Conservation (phyloP, 345 rosid species). For the Geranium rotundifolium region DNA sequence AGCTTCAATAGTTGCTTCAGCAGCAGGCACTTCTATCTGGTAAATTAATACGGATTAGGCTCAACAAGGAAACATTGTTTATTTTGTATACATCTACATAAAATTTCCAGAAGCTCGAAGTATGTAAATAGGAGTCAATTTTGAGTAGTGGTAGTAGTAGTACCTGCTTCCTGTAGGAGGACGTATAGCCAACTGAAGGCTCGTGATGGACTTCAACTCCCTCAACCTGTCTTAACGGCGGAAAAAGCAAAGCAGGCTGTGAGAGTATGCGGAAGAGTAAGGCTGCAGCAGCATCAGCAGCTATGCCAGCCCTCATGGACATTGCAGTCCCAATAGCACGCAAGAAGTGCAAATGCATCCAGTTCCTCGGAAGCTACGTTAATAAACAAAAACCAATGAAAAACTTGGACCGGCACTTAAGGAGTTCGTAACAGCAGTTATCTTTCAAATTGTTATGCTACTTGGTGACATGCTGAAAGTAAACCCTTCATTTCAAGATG, state of each 20-base stretch:
- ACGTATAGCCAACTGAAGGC: conserved; percentile 58
- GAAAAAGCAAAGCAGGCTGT: conserved; percentile 96
- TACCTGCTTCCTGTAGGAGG: conserved; percentile 84
- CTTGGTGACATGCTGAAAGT: no score
- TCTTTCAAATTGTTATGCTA: no score
- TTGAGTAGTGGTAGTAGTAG: conserved; percentile 3
- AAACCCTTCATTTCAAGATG: no score
- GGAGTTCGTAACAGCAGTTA: no score
- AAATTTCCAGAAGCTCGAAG: no score
- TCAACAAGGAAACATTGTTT: no score
- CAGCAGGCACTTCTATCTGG: conserved; percentile 91
- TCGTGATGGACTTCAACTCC: conserved; percentile 76
- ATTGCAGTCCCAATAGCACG: conserved; percentile 96
- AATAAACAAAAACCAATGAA: conserved; percentile 12
- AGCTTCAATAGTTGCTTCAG: conserved; percentile 97
- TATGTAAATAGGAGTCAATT: no score
- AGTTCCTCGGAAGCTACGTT: conserved; percentile 85
- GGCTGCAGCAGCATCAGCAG: conserved; percentile 99
- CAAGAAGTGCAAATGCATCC: conserved; percentile 99
- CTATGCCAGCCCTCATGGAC: conserved; percentile 98
- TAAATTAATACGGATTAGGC: neutral
- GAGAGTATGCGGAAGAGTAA: conserved; percentile 92
- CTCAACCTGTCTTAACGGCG: conserved; percentile 86
- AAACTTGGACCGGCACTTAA: no score
- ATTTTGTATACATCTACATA: neutral